Conservation (phyloP, 78 protist genomes). For the Dictyostelium brefeldianum region DNA sequence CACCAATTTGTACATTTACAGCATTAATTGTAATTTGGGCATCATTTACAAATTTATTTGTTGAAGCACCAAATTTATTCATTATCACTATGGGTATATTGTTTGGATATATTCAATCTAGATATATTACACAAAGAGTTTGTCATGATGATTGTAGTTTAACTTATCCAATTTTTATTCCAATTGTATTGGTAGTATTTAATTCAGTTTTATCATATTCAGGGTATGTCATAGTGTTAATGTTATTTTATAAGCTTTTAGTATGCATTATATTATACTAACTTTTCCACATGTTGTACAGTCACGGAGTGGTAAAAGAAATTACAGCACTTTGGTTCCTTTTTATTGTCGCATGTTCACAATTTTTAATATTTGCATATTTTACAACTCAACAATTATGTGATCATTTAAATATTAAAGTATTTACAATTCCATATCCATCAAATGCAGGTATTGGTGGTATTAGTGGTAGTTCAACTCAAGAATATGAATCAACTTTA, state of each 20-base stretch:
- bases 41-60: conserved; percentile 2
- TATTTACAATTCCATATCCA: conserved; percentile 69
- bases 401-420: conserved; percentile 58
- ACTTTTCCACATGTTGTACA: too few species aligned
- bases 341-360: conserved; percentile 33
- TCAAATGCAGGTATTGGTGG: background rate
- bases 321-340: conserved; percentile 12
- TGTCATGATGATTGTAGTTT: conserved; percentile 70
- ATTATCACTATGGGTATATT: conserved; percentile 70
- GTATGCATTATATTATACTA: too few species aligned
- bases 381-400: conserved; percentile 57
- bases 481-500: background rate
- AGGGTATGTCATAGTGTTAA: conserved; percentile 22
- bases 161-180: conserved; percentile 51
- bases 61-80: conserved; percentile 33
- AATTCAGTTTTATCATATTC: conserved; percentile 36
- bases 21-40: conserved; percentile 66
- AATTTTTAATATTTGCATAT: conserved; percentile 59
- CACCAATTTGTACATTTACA: conserved; percentile 45
- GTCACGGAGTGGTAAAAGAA: conserved; percentile 7
- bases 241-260: too few species aligned
- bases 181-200: conserved; percentile 31
- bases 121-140: conserved; percentile 78
- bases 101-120: conserved; percentile 63
- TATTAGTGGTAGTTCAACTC: background rate